Evolutionary conservation across 1,284 basidiomycete species (phyloP), one percentile per base, ranked within the genome.

Genomic region (Tylopilus sp.): DNA sequence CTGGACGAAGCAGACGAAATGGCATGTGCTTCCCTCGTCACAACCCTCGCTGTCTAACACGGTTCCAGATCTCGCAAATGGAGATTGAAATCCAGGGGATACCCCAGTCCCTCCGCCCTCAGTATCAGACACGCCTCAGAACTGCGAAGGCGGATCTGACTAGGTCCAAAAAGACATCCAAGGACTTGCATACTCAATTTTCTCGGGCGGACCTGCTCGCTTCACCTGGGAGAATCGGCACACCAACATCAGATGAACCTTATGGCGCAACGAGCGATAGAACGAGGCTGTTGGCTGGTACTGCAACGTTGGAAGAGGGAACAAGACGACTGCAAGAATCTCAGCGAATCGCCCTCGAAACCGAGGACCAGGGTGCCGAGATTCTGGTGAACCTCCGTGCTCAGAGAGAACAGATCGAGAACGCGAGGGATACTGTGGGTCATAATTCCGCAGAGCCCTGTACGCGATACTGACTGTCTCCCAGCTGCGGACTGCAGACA

Each of bases 1-100:
- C 75, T 97, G 3, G 97, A 99, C 64, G 97, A 99, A 71, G 96
- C 95, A 0, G 95, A 98, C 60, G 97, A 99, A 75, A 94, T 98
- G 80, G 93, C 88, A 60, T 53, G 77, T 62, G 13, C 16, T 15
- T 25, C 38, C 8, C 18, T 41, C 31, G 9, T 31, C 13, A 2
- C 34, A 3, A 23, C 49, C 11, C 50, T 41, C 23, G 23, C 42
- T 28, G 8, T 18, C 55, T 57, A 38, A 55, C 49, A 21, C 26
- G 19, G 8, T 13, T 18, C 33, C 59, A 96, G 93, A 81, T 97
- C 56, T 92, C 92, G 30, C 97, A 99, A 80, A 98, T 99, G 96
- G 95, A 98, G 71, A 89, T 99, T 54, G 97, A 99, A 73, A 86
- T 97, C n/a, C 93, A 95, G 63, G 89, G 90, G 11, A 95, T 98